Conservation (phyloP, 306 rosid species). For the Vigna hirtella region DNA sequence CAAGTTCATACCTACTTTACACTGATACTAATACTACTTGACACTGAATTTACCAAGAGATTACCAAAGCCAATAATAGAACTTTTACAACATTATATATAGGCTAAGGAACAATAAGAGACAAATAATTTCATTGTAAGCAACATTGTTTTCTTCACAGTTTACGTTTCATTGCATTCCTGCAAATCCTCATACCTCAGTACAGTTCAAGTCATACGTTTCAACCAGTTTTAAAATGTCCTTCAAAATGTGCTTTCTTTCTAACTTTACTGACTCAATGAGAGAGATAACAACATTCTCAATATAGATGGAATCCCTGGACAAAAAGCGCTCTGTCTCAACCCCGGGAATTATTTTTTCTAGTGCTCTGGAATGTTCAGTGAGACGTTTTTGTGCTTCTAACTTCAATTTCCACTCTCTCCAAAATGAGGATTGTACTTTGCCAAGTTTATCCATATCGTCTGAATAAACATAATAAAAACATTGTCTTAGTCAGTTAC, state of each 20-base stretch:
- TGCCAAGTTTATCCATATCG: slow-evolving; percentile 72
- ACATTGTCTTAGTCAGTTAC: slow-evolving; percentile 18
- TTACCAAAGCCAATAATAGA: slow-evolving; percentile 16
- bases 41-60: slow-evolving; percentile 30
- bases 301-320: slow-evolving; percentile 79
- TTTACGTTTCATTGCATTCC: slow-evolving; percentile 32
- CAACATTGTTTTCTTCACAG: slow-evolving; percentile 26
- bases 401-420: slow-evolving; percentile 94
- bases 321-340: slow-evolving; percentile 84
- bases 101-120: slow-evolving; percentile 33
- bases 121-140: not conserved
- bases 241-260: slow-evolving; percentile 81
- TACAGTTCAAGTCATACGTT: slow-evolving; percentile 73
- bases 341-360: slow-evolving; percentile 91
- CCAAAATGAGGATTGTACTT: slow-evolving; percentile 94
- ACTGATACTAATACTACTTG: slow-evolving; percentile 29
- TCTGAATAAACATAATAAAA: slow-evolving; percentile 53
- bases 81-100: slow-evolving; percentile 23
- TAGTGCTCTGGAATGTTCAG: slow-evolving; percentile 83
- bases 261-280: slow-evolving; percentile 77
- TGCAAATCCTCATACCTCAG: slow-evolving; percentile 66
- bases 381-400: slow-evolving; percentile 82
- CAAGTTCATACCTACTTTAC: slow-evolving; percentile 28
- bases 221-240: slow-evolving; percentile 76
- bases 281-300: slow-evolving; percentile 70